Percentiles rank a stretch among this genome's conserved stretches.
Evolutionary conservation across 176 grass and related monocot genomes (phyloP).

Genomic region (Musa itinerans): DNA sequence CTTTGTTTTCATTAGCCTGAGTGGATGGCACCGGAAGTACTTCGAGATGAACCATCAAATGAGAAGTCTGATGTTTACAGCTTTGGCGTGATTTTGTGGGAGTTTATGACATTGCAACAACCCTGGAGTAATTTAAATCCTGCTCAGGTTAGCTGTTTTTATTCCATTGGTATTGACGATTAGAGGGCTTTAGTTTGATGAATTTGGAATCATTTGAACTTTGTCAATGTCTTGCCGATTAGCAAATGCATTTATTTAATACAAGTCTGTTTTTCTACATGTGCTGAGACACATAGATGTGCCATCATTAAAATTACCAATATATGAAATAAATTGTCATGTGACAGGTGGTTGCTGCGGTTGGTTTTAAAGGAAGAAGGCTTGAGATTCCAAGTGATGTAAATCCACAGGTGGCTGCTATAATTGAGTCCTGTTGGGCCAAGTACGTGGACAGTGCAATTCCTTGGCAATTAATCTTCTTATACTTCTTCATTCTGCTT

Average conservation of each 20-base stretch:
- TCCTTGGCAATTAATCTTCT: slow-evolving; percentile 1
- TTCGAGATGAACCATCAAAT: slow-evolving; percentile 64
- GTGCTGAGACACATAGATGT: too few species aligned
- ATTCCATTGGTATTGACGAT: neutral
- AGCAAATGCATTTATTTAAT: neutral
- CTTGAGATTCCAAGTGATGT: slow-evolving; percentile 55
- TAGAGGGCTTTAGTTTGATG: neutral
- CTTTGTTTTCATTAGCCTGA: slow-evolving; percentile 44
- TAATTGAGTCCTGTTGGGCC: slow-evolving; percentile 76
- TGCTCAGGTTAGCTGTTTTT: slow-evolving; percentile 35
- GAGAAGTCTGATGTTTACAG: slow-evolving; percentile 92
- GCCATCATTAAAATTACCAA: neutral
- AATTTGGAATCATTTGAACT: neutral
- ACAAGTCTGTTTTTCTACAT: too few species aligned
- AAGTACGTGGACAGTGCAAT: slow-evolving; percentile 36
- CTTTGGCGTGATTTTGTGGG: slow-evolving; percentile 78
- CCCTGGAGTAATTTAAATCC: slow-evolving; percentile 72
- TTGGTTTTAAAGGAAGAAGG: slow-evolving; percentile 61
- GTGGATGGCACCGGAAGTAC: slow-evolving; percentile 92
- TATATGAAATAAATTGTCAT: slow-evolving; percentile 10
- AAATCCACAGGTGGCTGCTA: slow-evolving; percentile 40
- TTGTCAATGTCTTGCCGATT: neutral
- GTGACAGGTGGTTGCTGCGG: slow-evolving; percentile 65
- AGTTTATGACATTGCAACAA: slow-evolving; percentile 84
- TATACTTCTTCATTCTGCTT: slow-evolving; percentile 5